phyloP scores from a whole-genome alignment of 805 yeast genomes.

The Kazachstania taianensis region DNA sequence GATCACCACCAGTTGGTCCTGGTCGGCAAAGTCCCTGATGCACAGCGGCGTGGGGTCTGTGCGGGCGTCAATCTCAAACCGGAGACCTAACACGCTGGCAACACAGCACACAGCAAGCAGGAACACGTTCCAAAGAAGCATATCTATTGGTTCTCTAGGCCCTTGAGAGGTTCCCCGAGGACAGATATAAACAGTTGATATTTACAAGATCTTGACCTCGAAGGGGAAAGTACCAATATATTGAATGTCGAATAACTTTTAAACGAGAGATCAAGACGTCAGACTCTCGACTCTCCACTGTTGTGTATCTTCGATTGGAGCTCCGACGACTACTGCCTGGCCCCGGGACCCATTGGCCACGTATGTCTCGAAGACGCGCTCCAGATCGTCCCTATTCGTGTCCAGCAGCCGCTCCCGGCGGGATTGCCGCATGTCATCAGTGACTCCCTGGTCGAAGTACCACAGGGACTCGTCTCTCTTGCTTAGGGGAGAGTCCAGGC shows the following conservation, averaged over 20 bases:
- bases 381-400: constrained; percentile 52
- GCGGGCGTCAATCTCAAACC: constrained; percentile 42
- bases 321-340: constrained; percentile 17
- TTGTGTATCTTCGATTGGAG: constrained; percentile 11
- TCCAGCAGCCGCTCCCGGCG: constrained; percentile 68
- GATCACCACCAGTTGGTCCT: constrained; percentile 79
- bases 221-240: no score
- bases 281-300: no score
- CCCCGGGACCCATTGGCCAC: constrained; percentile 3
- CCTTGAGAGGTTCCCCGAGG: no score
- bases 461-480: constrained; percentile 68
- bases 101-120: not conserved
- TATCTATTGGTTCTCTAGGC: no score
- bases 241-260: no score
- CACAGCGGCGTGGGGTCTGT: constrained; percentile 53
- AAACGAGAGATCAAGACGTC: no score
- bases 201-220: no score
- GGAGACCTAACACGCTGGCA: constrained; percentile 28
- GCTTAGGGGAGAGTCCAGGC: constrained; percentile 81
- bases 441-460: constrained; percentile 56
- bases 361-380: constrained; percentile 58
- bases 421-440: constrained; percentile 67
- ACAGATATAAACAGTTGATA: no score
- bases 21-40: constrained; percentile 80
- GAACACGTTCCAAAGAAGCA: no score